Evolutionary conservation across 768 basidiomycete species (phyloP), one percentile per base, ranked within the genome.

Genomic region (Pleurotus salmoneostramineus): DNA sequence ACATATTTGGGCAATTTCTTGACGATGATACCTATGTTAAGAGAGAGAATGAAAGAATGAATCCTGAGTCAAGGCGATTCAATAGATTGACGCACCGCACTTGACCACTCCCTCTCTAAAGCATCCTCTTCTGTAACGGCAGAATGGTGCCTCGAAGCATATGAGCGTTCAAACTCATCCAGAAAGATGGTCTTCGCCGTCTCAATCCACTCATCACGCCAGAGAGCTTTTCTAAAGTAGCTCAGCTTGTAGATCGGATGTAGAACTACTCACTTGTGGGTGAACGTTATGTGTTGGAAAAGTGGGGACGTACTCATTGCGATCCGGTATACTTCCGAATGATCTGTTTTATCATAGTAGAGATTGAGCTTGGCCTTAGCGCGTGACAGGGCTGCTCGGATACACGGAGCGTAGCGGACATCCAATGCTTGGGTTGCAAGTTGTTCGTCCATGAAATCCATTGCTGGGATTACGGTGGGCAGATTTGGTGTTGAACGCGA

Each of bases 231-330:
- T 21, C 59, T 46, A 62, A 72, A 74, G 51, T 74, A 74, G 5
- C 44, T 33, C 0, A 73, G 65, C 58, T 72, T 73, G 60, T 70
- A 63, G 0, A 55, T 42, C 4, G 71, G 70, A 52, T 72, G 69
- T 0, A 73, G 59, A 3, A 72, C 71, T 71, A 10, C n/a, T n/a
- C n/a, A n/a, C n/a, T 4, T 2, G 46, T 31, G 35, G n/a, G n/a
- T n/a, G n/a, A n/a, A n/a, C n/a, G n/a, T n/a, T n/a, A n/a, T n/a
- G n/a, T n/a, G n/a, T n/a, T n/a, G n/a, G n/a, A n/a, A n/a, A n/a
- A n/a, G n/a, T n/a, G n/a, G n/a, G 6, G 5, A 70, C 68, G 11
- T 57, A 76, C 74, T 62, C 72, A 76, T 76, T 6, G 71, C 72
- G 61, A 77, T 72, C 0, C 65, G 59, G 52, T 73, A 75, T 0